These are phyloP conservation scores for Schwanniomyces etchellsii DNA, from an alignment of 1,139 yeast species.

Conservation along the genomic window DNA sequence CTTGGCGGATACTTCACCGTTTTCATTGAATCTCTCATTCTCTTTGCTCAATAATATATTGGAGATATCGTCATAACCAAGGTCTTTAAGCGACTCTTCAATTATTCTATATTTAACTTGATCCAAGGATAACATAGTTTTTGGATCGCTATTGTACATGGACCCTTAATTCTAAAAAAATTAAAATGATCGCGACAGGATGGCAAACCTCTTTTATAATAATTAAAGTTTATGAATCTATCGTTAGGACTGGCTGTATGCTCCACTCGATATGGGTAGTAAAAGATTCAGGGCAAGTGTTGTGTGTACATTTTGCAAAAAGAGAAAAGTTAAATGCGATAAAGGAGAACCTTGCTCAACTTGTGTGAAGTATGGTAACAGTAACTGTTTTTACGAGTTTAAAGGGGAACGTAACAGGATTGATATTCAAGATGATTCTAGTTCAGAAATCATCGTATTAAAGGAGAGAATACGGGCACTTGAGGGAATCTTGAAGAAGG, in stretches of 20 bases:
- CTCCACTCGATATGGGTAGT: slow-evolving; percentile 5
- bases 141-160: slow-evolving; percentile 7
- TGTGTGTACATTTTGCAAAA: slow-evolving; percentile 38
- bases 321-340: slow-evolving; percentile 40
- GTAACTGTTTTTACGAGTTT: slow-evolving; percentile 18
- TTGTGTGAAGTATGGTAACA: slow-evolving; percentile 31
- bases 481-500: slow-evolving; percentile 4
- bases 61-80: slow-evolving; percentile 19
- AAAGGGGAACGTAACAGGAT: not conserved
- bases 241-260: not conserved
- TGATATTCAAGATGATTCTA: slow-evolving; percentile 4
- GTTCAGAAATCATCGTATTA: slow-evolving; percentile 6
- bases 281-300: slow-evolving; percentile 30
- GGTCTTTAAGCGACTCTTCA: slow-evolving; percentile 24
- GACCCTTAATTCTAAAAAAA: too few relatives aligned
- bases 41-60: slow-evolving; percentile 4
- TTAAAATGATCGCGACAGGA: not conserved
- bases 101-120: slow-evolving; percentile 29
- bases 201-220: not conserved
- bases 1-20: slow-evolving; percentile 1
- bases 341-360: slow-evolving; percentile 36
- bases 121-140: slow-evolving; percentile 11
- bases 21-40: slow-evolving; percentile 1
- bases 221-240: not conserved
- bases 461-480: slow-evolving; percentile 8